These are phyloP conservation scores for Cercospora sojina DNA, from an alignment of 2,329 filamentous ascomycete species.

Conservation along the genomic window DNA sequence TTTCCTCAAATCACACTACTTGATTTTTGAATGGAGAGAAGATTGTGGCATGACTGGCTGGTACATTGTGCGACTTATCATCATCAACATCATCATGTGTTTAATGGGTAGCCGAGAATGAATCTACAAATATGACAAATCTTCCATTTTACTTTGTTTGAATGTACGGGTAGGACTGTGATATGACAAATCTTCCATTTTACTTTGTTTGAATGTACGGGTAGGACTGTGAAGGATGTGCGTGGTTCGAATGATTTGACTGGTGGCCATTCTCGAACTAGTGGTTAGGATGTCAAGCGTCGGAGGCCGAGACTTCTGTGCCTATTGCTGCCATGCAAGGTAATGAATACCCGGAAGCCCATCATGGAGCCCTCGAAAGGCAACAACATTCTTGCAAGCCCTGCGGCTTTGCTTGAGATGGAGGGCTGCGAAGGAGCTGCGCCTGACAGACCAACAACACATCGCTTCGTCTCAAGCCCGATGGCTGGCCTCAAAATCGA, in stretches of 20 bases:
- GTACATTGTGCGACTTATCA: constrained; percentile 9
- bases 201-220: background rate
- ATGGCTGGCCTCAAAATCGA: background rate
- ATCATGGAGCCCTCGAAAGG: too few species aligned
- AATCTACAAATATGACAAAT: background rate
- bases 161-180: background rate
- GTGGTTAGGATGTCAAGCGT: too few species aligned
- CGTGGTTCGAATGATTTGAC: background rate
- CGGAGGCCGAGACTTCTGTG: too few species aligned
- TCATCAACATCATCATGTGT: constrained; percentile 3
- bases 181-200: background rate
- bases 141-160: background rate
- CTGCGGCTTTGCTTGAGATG: too few species aligned
- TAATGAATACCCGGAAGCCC: too few species aligned
- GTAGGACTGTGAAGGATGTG: background rate
- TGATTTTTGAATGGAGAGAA: background rate
- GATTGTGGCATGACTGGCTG: constrained; percentile 10
- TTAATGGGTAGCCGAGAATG: constrained; percentile 19
- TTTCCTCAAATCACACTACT: background rate
- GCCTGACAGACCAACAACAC: background rate
- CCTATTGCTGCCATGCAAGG: too few species aligned
- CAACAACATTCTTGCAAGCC: too few species aligned
- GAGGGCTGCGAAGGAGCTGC: background rate
- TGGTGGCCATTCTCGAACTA: too few species aligned
- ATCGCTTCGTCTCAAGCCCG: background rate